phyloP scores from a whole-genome alignment of 768 basidiomycete genomes.

The Tephrocybe sp. region DNA sequence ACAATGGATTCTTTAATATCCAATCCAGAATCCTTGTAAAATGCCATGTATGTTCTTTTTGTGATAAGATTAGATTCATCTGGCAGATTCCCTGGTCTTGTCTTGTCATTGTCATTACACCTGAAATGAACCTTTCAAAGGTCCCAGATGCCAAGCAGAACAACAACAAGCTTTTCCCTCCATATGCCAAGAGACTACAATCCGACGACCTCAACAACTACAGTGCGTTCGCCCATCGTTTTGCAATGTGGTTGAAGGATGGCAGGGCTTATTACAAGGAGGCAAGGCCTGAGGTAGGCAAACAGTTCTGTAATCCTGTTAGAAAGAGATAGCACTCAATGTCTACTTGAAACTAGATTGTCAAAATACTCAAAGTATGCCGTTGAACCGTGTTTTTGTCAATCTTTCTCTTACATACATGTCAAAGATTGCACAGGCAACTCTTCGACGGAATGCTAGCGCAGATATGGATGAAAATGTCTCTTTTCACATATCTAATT shows the following conservation, averaged over 20 bases:
- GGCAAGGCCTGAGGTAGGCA: slow-evolving; percentile 46
- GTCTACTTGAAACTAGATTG: slow-evolving; percentile 33
- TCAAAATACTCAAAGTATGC: slow-evolving; percentile 45
- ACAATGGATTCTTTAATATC: not conserved
- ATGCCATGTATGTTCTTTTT: not conserved
- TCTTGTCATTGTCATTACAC: slow-evolving; percentile 1
- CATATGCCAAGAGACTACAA: slow-evolving; percentile 30
- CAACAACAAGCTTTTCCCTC: slow-evolving; percentile 37
- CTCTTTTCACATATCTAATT: slow-evolving; percentile 28
- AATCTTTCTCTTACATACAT: not conserved
- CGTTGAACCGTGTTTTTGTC: not conserved
- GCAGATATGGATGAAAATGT: slow-evolving; percentile 15
- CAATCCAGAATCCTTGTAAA: not conserved
- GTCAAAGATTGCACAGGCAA: slow-evolving; percentile 34
- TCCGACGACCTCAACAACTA: slow-evolving; percentile 25
- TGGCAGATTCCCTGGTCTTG: not conserved
- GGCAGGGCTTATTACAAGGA: slow-evolving; percentile 50
- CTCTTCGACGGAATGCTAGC: slow-evolving; percentile 28
- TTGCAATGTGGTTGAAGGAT: slow-evolving; percentile 42
- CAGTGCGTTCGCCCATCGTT: slow-evolving; percentile 28
- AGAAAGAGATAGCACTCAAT: slow-evolving; percentile 2
- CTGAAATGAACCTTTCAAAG: slow-evolving; percentile 7
- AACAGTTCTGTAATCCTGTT: not conserved
- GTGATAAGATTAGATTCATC: slow-evolving; percentile 11
- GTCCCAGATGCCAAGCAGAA: slow-evolving; percentile 19